Evolutionary conservation across 441 rosid genomes (phyloP).

Genomic region (Erodium texanum): DNA sequence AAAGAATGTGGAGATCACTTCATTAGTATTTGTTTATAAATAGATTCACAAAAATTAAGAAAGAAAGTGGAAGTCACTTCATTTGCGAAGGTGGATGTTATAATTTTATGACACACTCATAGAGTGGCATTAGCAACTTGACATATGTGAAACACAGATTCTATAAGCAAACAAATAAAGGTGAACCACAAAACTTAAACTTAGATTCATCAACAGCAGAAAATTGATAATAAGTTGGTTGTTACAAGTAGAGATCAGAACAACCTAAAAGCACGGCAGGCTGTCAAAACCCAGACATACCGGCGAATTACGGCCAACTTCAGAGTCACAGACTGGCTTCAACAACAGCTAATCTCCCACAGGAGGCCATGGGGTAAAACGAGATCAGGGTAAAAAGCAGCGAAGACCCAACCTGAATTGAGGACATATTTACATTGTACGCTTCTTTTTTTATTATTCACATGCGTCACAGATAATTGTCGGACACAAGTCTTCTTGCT

Average conservation of each 20-base stretch:
- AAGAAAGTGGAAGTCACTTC: no score
- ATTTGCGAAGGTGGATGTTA: no score
- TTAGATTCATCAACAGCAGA: no score
- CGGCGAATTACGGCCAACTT: background rate
- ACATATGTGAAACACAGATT: no score
- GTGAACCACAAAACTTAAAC: no score
- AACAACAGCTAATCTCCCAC: background rate
- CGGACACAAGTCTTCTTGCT: constrained; percentile 12
- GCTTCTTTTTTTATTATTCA: background rate
- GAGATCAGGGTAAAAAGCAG: background rate
- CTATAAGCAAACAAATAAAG: no score
- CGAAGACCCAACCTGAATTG: background rate
- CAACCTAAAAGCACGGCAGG: background rate
- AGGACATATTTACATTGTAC: background rate
- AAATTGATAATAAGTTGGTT: background rate
- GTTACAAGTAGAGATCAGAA: background rate
- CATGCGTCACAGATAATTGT: constrained; percentile 11
- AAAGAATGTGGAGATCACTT: no score
- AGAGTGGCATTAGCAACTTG: no score
- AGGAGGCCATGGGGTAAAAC: background rate
- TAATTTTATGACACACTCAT: no score
- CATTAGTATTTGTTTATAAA: no score
- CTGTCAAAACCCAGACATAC: constrained; percentile 1
- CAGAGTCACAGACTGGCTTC: background rate
- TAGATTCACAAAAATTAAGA: no score